Conservation (phyloP, 192 early-diverging fungal genomes). For the Gaertneriomyces semiglobifer region DNA sequence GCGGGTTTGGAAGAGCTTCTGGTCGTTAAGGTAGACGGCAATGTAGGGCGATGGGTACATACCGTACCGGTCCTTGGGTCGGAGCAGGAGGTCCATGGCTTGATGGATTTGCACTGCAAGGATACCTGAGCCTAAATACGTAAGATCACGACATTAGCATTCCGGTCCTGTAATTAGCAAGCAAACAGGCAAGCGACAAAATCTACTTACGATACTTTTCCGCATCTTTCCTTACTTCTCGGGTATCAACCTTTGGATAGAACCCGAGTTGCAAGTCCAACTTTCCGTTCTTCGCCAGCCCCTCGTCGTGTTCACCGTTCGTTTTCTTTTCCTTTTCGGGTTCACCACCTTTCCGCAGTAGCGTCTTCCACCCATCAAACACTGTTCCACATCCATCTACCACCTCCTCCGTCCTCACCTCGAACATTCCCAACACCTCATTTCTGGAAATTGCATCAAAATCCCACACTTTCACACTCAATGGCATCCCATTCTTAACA, state of each 20-base stretch:
- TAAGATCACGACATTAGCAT: not conserved
- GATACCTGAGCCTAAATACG: conserved; percentile 12
- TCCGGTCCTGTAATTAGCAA: not conserved
- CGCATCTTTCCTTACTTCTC: conserved; percentile 8
- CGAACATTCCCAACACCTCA: conserved; percentile 27
- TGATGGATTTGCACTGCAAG: conserved; percentile 31
- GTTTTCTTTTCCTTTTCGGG: conserved; percentile 13
- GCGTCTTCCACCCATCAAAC: conserved; percentile 30
- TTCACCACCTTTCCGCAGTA: conserved; percentile 18
- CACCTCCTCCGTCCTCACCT: conserved; percentile 24
- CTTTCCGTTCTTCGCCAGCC: conserved; percentile 22
- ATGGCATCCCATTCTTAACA: conserved; percentile 27
- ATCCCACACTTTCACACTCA: conserved; percentile 26
- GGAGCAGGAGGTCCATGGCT: conserved; percentile 23
- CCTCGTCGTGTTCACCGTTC: conserved; percentile 4
- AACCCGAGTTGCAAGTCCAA: conserved; percentile 28
- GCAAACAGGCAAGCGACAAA: not conserved
- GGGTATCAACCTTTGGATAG: conserved; percentile 22
- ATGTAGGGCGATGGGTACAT: conserved; percentile 30
- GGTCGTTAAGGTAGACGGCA: conserved; percentile 29
- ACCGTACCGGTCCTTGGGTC: conserved; percentile 29
- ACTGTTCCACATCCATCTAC: conserved; percentile 23
- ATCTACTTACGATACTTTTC: conserved; percentile 22
- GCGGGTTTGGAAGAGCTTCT: conserved; percentile 20
- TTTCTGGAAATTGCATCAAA: conserved; percentile 21